Evolutionary conservation across 2,329 filamentous ascomycete genomes (phyloP), one percentile per base, ranked within the genome.

Genomic region (Tolypocladium inflatum): DNA sequence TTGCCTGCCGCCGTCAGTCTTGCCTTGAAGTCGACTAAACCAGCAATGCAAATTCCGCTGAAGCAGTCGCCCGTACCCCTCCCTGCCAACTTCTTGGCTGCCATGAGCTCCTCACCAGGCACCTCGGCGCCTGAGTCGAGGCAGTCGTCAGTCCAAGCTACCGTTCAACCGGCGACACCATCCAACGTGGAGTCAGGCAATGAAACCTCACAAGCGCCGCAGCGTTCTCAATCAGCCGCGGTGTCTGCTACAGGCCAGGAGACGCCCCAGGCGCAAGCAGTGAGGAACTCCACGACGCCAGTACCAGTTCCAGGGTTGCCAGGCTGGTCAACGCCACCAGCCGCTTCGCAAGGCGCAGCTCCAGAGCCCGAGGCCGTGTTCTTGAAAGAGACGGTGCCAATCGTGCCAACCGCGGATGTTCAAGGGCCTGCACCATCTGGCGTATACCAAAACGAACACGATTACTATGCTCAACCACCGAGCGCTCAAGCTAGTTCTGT

Each of bases 21-120:
- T 58, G 63, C 62, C 57, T 57, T 59, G 55, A 64, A 64, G 55
- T 65, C 65, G 62, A 67, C 66, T 65, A 70, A 72, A 61, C 62
- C 64, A 62, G 62, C 62, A 57, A 63, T 63, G 50, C 62, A 70
- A 69, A 63, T 69, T 61, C 73, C 73, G 26, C 63, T 69, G 17
- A 77, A 76, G 62, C 67, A 77, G 57, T 76, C 76, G 1, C 76
- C 75, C 3, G 75, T 78, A 6, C 76, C 76, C 13, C 62, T 78
- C 11, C 76, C 76, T 1, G 71, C 75, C 6, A 74, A 76, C 57
- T 76, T 75, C 55, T 62, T 76, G 54, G 73, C 74, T n/a, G 72
- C 74, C 10, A 74, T 76, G 65, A 68, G 64, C 55, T 70, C 71
- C 11, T 58, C 67, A 10, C 59, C 69, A 2, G 61, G 59, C 26